These are phyloP conservation scores for Lactarius akahatsu DNA, from an alignment of 768 basidiomycete genomes.

Conservation along the genomic window DNA sequence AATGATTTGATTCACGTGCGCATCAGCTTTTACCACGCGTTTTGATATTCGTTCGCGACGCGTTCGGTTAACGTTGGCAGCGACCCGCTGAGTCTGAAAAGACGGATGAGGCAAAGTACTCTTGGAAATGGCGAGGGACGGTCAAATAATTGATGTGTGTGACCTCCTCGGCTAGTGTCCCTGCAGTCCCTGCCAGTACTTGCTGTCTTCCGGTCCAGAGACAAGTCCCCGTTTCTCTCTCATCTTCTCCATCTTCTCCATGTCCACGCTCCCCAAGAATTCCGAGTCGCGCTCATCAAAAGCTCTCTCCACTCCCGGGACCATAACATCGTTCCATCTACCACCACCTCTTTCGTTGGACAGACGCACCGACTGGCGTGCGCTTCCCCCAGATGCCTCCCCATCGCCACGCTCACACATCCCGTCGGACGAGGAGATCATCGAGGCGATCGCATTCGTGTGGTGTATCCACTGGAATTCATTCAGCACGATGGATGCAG, in stretches of 20 bases:
- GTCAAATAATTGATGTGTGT: neutral
- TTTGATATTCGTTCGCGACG: neutral
- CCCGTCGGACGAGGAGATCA: slow-evolving; percentile 23
- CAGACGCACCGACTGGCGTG: slow-evolving; percentile 12
- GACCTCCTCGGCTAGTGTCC: neutral
- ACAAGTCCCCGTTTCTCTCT: neutral
- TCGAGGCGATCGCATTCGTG: slow-evolving; percentile 22
- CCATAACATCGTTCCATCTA: neutral
- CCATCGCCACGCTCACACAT: slow-evolving; percentile 23
- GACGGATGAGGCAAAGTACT: neutral
- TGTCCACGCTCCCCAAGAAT: slow-evolving; percentile 4
- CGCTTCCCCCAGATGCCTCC: slow-evolving; percentile 23
- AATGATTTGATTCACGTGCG: slow-evolving; percentile 29
- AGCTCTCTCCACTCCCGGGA: neutral
- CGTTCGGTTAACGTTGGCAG: neutral
- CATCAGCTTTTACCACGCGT: neutral
- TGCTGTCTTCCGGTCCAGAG: neutral
- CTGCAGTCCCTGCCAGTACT: neutral
- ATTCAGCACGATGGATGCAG: slow-evolving; percentile 22
- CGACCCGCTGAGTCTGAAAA: slow-evolving; percentile 4
- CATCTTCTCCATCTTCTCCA: neutral
- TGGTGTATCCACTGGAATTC: slow-evolving; percentile 29
- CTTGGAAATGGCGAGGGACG: neutral
- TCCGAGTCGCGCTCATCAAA: neutral
- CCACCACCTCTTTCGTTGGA: neutral